These are phyloP conservation scores for Psilocybe cyanescens DNA, from an alignment of 768 basidiomycete genomes.

Conservation along the genomic window DNA sequence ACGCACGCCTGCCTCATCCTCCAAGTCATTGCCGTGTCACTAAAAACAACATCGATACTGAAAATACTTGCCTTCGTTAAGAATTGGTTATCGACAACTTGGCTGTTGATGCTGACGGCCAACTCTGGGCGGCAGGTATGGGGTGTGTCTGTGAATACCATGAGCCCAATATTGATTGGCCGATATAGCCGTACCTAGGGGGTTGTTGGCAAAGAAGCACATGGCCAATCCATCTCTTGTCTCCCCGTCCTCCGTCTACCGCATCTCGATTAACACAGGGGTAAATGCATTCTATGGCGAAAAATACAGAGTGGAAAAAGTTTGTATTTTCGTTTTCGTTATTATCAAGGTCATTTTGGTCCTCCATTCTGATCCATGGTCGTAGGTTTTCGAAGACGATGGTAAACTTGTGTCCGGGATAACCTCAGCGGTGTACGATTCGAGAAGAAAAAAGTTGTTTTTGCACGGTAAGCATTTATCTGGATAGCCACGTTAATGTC, in stretches of 20 bases:
- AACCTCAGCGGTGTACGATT: conserved; percentile 62
- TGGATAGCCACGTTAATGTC: not conserved
- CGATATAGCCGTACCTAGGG: conserved; percentile 48
- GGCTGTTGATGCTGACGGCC: conserved; percentile 59
- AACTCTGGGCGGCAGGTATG: conserved; percentile 65
- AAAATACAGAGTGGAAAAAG: conserved; percentile 64
- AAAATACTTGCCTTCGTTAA: not conserved
- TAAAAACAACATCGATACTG: too few relatives aligned
- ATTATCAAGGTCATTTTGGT: not conserved
- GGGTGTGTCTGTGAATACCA: not conserved
- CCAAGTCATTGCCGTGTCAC: too few relatives aligned
- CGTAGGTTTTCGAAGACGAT: conserved; percentile 69
- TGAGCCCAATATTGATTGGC: not conserved
- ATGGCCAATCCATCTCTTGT: conserved; percentile 42
- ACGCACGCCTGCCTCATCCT: not conserved
- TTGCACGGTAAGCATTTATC: conserved; percentile 52
- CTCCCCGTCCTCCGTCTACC: conserved; percentile 53
- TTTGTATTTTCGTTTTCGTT: conserved; percentile 20
- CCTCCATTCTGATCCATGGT: not conserved
- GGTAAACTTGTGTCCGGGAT: conserved; percentile 58
- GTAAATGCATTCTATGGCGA: conserved; percentile 57
- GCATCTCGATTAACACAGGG: conserved; percentile 57
- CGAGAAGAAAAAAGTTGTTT: conserved; percentile 52
- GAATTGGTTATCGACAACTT: conserved; percentile 56
- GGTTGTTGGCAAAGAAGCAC: conserved; percentile 38